Conservation (phyloP, 139 green algal species). For the Eudorina sp. region DNA sequence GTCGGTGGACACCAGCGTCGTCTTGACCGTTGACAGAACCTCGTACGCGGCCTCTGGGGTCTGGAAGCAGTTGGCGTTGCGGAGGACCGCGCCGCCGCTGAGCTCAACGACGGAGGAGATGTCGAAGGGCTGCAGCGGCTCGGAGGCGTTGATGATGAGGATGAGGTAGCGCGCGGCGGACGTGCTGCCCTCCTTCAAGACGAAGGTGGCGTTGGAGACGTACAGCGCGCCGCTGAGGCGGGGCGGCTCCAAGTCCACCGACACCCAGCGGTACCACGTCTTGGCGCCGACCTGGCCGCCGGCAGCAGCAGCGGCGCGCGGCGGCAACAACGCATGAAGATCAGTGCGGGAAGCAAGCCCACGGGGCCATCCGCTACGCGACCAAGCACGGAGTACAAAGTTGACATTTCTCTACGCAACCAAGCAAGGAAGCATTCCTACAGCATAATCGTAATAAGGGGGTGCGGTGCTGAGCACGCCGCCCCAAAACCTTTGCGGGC, state of each 20-base stretch:
- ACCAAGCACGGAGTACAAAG: too few relatives aligned
- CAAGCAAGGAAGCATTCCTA: too few relatives aligned
- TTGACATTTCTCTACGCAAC: too few relatives aligned
- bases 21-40: not conserved
- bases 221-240: not conserved
- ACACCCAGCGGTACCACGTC: constrained; percentile 8
- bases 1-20: not conserved
- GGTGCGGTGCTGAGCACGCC: too few relatives aligned
- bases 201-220: not conserved
- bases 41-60: not conserved
- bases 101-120: not conserved
- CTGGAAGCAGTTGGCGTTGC: not conserved
- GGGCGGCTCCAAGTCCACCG: not conserved
- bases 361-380: too few relatives aligned
- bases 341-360: too few relatives aligned
- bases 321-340: too few relatives aligned
- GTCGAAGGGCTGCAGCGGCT: not conserved
- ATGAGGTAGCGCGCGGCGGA: not conserved
- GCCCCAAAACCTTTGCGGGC: too few relatives aligned
- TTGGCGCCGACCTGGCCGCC: not conserved
- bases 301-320: too few relatives aligned
- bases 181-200: too few relatives aligned
- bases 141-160: not conserved
- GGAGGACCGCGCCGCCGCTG: not conserved
- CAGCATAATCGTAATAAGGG: too few relatives aligned